Evolutionary conservation across 1,284 basidiomycete genomes (phyloP).

Genomic region (Trichosporon faecale): DNA sequence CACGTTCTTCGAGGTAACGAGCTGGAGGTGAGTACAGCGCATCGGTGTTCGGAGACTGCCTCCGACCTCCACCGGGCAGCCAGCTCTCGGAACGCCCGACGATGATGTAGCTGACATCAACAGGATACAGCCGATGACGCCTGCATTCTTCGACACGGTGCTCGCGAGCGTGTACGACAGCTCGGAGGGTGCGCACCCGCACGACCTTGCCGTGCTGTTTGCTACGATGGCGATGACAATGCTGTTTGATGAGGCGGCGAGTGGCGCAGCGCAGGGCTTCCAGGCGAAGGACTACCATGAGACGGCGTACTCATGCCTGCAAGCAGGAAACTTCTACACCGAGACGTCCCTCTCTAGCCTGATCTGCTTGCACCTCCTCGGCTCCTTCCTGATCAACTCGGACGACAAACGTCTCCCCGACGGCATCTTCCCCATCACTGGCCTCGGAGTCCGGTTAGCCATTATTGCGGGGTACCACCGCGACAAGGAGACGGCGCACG

Average conservation of each 20-base stretch:
- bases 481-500: slow-evolving; percentile 17
- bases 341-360: slow-evolving; percentile 23
- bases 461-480: slow-evolving; percentile 27
- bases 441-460: slow-evolving; percentile 23
- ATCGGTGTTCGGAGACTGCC: too few relatives aligned
- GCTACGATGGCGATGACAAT: slow-evolving; percentile 20
- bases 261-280: slow-evolving; percentile 12
- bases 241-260: slow-evolving; percentile 16
- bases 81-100: too few relatives aligned
- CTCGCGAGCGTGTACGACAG: slow-evolving; percentile 24
- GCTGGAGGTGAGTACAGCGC: slow-evolving; percentile 25
- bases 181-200: slow-evolving; percentile 24
- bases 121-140: slow-evolving; percentile 26
- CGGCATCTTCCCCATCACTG: slow-evolving; percentile 26
- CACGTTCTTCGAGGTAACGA: slow-evolving; percentile 20
- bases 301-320: slow-evolving; percentile 24
- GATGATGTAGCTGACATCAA: background rate
- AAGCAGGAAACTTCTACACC: slow-evolving; percentile 27
- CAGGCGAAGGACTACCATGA: slow-evolving; percentile 22
- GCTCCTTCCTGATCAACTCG: slow-evolving; percentile 26
- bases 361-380: slow-evolving; percentile 20
- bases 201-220: slow-evolving; percentile 26
- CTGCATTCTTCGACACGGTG: slow-evolving; percentile 24
- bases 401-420: slow-evolving; percentile 26
- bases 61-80: too few relatives aligned